Base-by-base conservation (phyloP, 257 asterid species). In the Nicotiana knightiana region DNA sequence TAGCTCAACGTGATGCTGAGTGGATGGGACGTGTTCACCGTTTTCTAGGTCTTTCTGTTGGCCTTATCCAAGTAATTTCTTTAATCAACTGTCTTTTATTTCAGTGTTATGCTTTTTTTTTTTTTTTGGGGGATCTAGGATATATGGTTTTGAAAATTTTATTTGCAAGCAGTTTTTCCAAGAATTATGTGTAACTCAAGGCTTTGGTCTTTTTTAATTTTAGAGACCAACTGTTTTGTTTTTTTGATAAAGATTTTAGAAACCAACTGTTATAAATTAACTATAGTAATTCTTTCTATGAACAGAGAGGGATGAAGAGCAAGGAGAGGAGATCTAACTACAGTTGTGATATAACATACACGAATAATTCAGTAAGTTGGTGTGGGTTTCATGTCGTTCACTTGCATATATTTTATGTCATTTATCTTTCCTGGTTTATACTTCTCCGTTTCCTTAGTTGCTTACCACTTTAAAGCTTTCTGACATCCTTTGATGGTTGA, bases 1-100 rank as follows among this genome's bases (percentile, higher is more conserved):
- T 96, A 67, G 98, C 99, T 85, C 95, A 92, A 85, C 93, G 99
- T 71, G 99, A 96, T 93, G 99, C 98, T 81, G 99, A 96, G 86
- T 96, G 98, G 99, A 96, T 96, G 99, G 99, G 99, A 58, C 98
- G 95, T 78, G 97, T 96, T 86, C 98, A 96, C 92, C 97, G 97
- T 17, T 96, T 92, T 87, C 86, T 96, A 70, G 98, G 99, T 67
- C 98, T 96, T 86, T 96, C 99, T 17, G 98, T 96, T 81, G 99
- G 99, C 68, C 98, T 96, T 89, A 91, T 96, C 88, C 99, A 94
- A 87, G 98, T 96, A 94, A 61, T 82, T 58, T 84, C 66, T 81
- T 28, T 68, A 63, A 51, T 61, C 62, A 67, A 6, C 30, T 26
- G 76, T 58, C 46, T 32, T n/a, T 33, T 24, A 48, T 81, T 66